Percentiles rank a stretch among this genome's conserved stretches.
phyloP scores from a whole-genome alignment of 768 basidiomycete genomes.

The Arthromyces matolae region DNA sequence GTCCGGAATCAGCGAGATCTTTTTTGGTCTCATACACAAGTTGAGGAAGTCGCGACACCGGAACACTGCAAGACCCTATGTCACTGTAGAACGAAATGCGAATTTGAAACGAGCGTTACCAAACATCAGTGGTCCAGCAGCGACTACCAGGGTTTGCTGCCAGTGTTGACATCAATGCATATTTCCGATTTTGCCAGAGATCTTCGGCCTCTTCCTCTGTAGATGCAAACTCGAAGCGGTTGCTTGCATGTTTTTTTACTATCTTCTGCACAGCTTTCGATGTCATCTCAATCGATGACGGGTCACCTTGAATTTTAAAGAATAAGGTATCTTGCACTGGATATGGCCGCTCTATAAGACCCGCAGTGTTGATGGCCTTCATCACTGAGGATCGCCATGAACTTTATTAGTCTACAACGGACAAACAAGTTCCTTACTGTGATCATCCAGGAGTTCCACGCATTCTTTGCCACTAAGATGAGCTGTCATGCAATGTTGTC shows the following conservation, averaged over 20 bases:
- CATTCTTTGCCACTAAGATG: conserved; percentile 52
- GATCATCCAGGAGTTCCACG: conserved; percentile 80
- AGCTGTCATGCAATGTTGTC: not conserved
- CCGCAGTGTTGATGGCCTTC: conserved; percentile 67
- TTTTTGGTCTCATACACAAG: conserved; percentile 76
- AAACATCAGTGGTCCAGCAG: conserved; percentile 89
- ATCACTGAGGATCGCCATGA: conserved; percentile 69
- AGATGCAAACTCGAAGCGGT: conserved; percentile 66
- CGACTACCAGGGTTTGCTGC: conserved; percentile 58
- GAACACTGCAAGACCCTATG: conserved; percentile 43
- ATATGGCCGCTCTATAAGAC: conserved; percentile 56
- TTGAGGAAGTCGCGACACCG: conserved; percentile 64
- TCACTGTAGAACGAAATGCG: not conserved
- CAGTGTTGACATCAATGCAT: conserved; percentile 70
- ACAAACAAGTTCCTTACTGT: conserved; percentile 38
- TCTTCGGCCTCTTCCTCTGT: conserved; percentile 72
- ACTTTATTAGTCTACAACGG: no score
- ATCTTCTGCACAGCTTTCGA: conserved; percentile 58
- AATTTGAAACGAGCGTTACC: conserved; percentile 41
- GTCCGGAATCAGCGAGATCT: conserved; percentile 58
- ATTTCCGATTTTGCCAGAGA: conserved; percentile 85
- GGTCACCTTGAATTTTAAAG: conserved; percentile 87
- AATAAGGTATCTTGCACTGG: conserved; percentile 78
- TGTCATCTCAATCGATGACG: conserved; percentile 51
- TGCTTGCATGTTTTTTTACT: conserved; percentile 64